These are phyloP conservation scores for Canavalia gladiata DNA, from an alignment of 306 rosid species.

Conservation along the genomic window DNA sequence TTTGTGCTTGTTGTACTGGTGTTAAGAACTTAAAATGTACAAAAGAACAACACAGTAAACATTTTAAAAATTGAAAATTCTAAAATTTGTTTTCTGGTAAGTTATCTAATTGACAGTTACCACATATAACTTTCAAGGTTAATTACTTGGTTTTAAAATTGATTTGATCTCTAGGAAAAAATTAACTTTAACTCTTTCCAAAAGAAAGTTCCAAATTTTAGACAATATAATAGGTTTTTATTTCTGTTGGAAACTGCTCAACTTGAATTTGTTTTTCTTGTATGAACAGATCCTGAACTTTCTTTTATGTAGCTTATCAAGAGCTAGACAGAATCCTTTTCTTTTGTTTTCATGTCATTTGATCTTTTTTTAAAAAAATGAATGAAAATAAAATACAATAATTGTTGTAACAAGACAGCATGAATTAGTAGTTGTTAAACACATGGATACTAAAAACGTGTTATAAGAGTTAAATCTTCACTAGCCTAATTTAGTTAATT, in stretches of 20 bases:
- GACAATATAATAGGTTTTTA: background rate
- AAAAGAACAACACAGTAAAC: slow-evolving; percentile 32
- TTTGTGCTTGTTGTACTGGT: slow-evolving; percentile 39
- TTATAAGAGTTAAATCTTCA: background rate
- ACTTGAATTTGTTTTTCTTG: background rate
- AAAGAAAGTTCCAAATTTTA: background rate
- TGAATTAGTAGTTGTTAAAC: background rate
- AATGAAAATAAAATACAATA: background rate
- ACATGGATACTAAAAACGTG: background rate
- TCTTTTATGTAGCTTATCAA: background rate
- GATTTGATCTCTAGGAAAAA: background rate
- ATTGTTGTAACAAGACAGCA: background rate
- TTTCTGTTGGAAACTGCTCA: background rate
- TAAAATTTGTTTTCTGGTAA: background rate
- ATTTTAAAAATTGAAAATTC: slow-evolving; percentile 25
- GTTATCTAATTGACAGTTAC: background rate
- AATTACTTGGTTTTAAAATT: background rate
- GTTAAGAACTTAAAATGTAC: slow-evolving; percentile 46
- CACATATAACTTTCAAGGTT: background rate
- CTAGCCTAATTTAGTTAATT: background rate
- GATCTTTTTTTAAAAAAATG: background rate
- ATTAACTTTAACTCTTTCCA: no score
- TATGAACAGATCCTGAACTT: slow-evolving; percentile 16
- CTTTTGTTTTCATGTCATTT: no score
- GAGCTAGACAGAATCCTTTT: no score